Conservation (phyloP, 192 early-diverging fungal species). For the Powellomyces hirtus region DNA sequence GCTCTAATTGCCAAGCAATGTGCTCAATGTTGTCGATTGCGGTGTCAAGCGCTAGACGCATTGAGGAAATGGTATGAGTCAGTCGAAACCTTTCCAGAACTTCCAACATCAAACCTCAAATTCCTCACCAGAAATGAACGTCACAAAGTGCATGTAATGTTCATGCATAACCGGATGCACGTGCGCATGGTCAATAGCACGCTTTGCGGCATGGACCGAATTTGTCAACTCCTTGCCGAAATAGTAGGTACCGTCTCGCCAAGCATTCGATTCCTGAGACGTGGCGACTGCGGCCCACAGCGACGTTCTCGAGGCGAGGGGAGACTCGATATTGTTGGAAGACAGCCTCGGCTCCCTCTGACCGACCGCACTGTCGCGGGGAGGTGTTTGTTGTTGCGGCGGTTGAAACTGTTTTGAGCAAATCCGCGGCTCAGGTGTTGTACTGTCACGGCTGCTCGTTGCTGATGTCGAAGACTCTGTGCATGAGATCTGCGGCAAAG, state of each 20-base stretch:
- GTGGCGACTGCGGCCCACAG: slow-evolving; percentile 10
- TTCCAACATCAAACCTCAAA: neutral
- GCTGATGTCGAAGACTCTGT: too few species aligned
- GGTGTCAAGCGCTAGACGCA: slow-evolving; percentile 17
- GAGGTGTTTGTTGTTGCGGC: neutral
- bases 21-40: slow-evolving; percentile 24
- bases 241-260: slow-evolving; percentile 14
- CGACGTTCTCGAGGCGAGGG: slow-evolving; percentile 1
- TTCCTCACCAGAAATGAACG: slow-evolving; percentile 20
- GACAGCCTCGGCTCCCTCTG: neutral
- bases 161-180: slow-evolving; percentile 27
- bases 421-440: neutral
- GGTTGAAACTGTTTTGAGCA: neutral
- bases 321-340: neutral
- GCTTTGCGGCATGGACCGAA: slow-evolving; percentile 16
- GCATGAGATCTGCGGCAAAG: too few species aligned
- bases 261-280: slow-evolving; percentile 6
- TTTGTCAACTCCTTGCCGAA: slow-evolving; percentile 16
- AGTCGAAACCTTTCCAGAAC: neutral
- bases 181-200: slow-evolving; percentile 26
- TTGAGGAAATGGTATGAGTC: neutral
- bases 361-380: neutral
- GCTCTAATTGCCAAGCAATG: slow-evolving; percentile 31
- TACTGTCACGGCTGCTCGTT: too few species aligned
- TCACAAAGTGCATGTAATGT: slow-evolving; percentile 29